Percentiles rank a stretch among this genome's conserved stretches.
These are phyloP conservation scores for Colletotrichum tanaceti DNA, from an alignment of 2,329 filamentous ascomycete genomes.

Conservation along the genomic window DNA sequence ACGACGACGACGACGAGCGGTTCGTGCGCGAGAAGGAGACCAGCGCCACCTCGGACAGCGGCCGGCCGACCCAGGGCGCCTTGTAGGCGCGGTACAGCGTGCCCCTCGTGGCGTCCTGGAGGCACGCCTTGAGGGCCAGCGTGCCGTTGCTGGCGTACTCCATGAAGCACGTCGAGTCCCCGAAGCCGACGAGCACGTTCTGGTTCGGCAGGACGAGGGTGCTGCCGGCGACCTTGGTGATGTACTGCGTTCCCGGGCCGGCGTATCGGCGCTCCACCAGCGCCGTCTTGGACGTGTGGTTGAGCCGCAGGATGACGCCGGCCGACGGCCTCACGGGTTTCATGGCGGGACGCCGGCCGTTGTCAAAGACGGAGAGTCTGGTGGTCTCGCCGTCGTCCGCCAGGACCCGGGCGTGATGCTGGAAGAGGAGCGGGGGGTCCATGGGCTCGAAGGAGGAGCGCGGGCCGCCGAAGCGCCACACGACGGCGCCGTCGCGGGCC, in stretches of 20 bases:
- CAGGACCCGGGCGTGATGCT: conserved; percentile 63
- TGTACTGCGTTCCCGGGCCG: conserved; percentile 40
- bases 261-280: conserved; percentile 5
- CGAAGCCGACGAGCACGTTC: conserved; percentile 58
- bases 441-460: conserved; percentile 52
- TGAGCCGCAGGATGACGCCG: conserved; percentile 7
- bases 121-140: conserved; percentile 41
- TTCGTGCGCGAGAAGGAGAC: conserved; percentile 1
- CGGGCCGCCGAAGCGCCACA: conserved; percentile 66
- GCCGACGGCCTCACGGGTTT: background rate
- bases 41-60: conserved; percentile 35
- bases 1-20: too few relatives aligned
- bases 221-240: conserved; percentile 45
- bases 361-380: conserved; percentile 65
- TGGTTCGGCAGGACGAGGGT: conserved; percentile 50
- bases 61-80: conserved; percentile 45
- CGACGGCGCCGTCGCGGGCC: conserved; percentile 57
- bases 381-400: conserved; percentile 54
- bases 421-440: conserved; percentile 56
- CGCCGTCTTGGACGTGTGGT: background rate
- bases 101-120: conserved; percentile 23
- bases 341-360: conserved; percentile 53
- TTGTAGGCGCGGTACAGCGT: conserved; percentile 48
- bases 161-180: conserved; percentile 46
- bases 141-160: conserved; percentile 46